phyloP scores from a whole-genome alignment of 768 basidiomycete species.

The Gloeopeniophorella convolvens region DNA sequence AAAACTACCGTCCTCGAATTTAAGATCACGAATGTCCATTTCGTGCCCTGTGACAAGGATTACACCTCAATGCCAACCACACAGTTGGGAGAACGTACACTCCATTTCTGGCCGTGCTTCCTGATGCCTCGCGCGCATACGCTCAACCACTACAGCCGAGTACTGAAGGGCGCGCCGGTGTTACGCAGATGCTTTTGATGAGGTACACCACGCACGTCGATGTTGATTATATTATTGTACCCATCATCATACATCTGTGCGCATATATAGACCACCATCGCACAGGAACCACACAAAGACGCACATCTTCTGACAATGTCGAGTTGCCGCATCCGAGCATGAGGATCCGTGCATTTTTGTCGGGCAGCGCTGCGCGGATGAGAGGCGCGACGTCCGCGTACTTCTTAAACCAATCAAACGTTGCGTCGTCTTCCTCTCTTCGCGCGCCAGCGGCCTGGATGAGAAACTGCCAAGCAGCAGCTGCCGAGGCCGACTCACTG shows the following conservation, averaged over 20 bases:
- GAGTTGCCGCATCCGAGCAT: constrained; percentile 88
- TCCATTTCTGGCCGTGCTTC: constrained; percentile 56
- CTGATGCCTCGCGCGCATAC: constrained; percentile 56
- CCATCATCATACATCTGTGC: constrained; percentile 82
- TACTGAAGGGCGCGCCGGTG: constrained; percentile 41
- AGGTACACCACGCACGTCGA: constrained; percentile 48
- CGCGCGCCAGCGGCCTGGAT: constrained; percentile 6
- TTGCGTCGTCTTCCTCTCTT: constrained; percentile 52
- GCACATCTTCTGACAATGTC: constrained; percentile 68
- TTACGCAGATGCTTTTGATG: too few species aligned
- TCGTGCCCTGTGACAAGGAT: constrained; percentile 58
- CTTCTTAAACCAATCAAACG: constrained; percentile 86
- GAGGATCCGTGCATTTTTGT: constrained; percentile 53
- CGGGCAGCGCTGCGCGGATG: constrained; percentile 55
- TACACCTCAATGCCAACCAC: too few species aligned
- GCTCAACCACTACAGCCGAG: constrained; percentile 64
- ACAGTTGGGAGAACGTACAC: constrained; percentile 55
- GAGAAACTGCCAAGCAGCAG: neutral
- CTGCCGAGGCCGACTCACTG: constrained; percentile 35
- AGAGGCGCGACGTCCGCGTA: constrained; percentile 64
- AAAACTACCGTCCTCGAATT: constrained; percentile 54
- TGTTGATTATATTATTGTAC: constrained; percentile 72
- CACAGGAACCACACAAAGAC: too few species aligned
- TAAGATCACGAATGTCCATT: constrained; percentile 73
- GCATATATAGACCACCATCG: too few species aligned